Evolutionary conservation across 2,329 filamentous ascomycete species (phyloP).

Genomic region (Fusarium robinianum): DNA sequence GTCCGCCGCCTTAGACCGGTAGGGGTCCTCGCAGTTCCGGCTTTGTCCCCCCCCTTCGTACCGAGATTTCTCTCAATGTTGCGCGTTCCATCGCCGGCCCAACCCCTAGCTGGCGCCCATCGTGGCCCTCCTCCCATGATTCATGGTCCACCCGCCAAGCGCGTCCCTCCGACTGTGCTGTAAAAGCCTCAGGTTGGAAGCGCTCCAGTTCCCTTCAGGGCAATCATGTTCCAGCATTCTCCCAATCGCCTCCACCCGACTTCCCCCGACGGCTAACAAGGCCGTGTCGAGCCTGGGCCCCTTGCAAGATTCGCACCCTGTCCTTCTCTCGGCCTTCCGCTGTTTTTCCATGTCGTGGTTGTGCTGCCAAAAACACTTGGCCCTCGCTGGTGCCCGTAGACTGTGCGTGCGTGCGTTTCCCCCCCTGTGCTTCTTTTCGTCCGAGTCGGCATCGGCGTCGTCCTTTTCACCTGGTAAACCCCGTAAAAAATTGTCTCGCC

Average conservation of each 20-base stretch:
- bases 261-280: conserved; percentile 42
- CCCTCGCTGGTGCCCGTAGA: not conserved
- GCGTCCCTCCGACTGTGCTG: conserved; percentile 36
- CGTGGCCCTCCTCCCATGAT: conserved; percentile 38
- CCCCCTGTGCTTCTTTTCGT: conserved; percentile 4
- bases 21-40: conserved; percentile 34
- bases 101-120: conserved; percentile 31
- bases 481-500: conserved; percentile 41
- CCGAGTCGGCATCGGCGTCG: conserved; percentile 11
- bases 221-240: conserved; percentile 38
- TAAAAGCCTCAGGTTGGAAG: conserved; percentile 44
- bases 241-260: conserved; percentile 41
- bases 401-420: no score
- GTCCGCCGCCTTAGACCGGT: conserved; percentile 22
- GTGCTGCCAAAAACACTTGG: conserved; percentile 10
- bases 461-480: conserved; percentile 27
- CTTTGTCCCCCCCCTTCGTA: conserved; percentile 33
- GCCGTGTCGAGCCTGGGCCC: conserved; percentile 33
- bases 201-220: conserved; percentile 27
- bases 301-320: conserved; percentile 37
- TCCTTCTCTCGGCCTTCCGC: conserved; percentile 15
- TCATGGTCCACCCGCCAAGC: conserved; percentile 43
- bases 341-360: conserved; percentile 14
- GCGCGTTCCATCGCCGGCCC: conserved; percentile 36
- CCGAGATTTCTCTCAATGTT: conserved; percentile 36